phyloP scores from a whole-genome alignment of 305 asterid species.

The Solanum hybrid region DNA sequence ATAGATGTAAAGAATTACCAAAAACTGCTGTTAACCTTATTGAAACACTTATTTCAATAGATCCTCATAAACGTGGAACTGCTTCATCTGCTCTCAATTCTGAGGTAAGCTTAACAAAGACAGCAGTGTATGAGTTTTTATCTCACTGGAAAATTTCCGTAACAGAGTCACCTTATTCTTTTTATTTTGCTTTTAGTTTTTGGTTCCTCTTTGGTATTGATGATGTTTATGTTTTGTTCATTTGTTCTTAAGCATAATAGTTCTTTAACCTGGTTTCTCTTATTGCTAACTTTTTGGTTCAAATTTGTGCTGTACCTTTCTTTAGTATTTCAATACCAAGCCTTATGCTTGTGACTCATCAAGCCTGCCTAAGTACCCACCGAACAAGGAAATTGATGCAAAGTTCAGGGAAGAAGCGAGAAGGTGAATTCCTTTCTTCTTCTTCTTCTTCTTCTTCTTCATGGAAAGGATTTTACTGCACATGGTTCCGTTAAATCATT shows the following conservation, averaged over 20 bases:
- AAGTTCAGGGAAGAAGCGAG: slow-evolving; percentile 61
- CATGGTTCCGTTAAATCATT: background rate
- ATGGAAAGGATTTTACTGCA: background rate
- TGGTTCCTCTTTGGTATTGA: background rate
- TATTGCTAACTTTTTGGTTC: background rate
- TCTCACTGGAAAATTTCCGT: background rate
- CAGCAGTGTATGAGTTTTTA: background rate
- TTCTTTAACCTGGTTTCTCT: background rate
- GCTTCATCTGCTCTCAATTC: slow-evolving; percentile 62
- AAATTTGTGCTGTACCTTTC: background rate
- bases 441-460: background rate
- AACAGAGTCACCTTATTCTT: background rate
- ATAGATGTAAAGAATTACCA: slow-evolving; percentile 79
- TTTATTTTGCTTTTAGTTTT: background rate
- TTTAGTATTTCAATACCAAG: slow-evolving; percentile 56
- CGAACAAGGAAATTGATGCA: slow-evolving; percentile 93
- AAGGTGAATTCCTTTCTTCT: slow-evolving; percentile 30
- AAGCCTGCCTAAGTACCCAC: slow-evolving; percentile 73
- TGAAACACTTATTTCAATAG: slow-evolving; percentile 57
- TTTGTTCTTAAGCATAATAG: background rate
- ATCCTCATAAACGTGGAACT: slow-evolving; percentile 65
- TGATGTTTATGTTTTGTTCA: background rate
- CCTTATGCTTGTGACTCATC: slow-evolving; percentile 85
- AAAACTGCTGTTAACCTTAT: slow-evolving; percentile 56
- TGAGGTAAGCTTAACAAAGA: slow-evolving; percentile 33